Base-by-base conservation (phyloP, 1,284 basidiomycete genomes). In the Heterobasidion occidentale region DNA sequence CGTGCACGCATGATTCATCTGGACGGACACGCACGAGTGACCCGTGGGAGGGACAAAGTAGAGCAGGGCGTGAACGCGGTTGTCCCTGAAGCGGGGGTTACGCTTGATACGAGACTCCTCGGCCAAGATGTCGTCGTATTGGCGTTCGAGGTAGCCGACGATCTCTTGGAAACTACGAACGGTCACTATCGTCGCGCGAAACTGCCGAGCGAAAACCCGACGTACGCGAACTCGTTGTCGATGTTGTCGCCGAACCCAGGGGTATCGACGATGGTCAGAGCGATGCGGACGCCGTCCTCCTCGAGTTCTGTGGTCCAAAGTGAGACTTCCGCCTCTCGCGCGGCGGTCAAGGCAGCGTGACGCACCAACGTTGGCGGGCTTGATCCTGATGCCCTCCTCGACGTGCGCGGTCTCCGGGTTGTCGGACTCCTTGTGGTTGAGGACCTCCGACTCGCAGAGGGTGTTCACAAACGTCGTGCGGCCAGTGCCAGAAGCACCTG, bases 41-140 rank as follows among this genome's bases (percentile, higher is more conserved):
- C 95, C 92, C 46, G 86, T 90, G 9, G 97, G 97, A 58, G 94
- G 87, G 76, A 99, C 98, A 71, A 99, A 99, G 80, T 99, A 99
- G 59, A 99, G 83, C 54, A 99, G 78, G 15, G 94, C 95, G 66
- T 99, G 97, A 12, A 95, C 84, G 62, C 94, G 83, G 79, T 98
- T 98, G 76, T 99, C 97, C 69, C 94, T 87, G 84, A 98, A 99
- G 61, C 97, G 90, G 27, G 96, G 95, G 77, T 98, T 98, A 82
- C 97, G 96, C 79, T 98, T 99, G 78, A 99, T 99, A 68, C 97
- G 86, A 60, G 93, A 96, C 77, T 99, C 97, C 72, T 99, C 96
- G 9, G 96, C 94, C 61, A 99, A 81, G 71, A 99, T 98, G 67
- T 99, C 96, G 64, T 99, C 97, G 76, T 99, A 99, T 84, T 99